Percentiles rank a stretch among this genome's conserved stretches.
Conservation (phyloP, 2,329 filamentous ascomycete species). For the Fonsecaea nubica region DNA sequence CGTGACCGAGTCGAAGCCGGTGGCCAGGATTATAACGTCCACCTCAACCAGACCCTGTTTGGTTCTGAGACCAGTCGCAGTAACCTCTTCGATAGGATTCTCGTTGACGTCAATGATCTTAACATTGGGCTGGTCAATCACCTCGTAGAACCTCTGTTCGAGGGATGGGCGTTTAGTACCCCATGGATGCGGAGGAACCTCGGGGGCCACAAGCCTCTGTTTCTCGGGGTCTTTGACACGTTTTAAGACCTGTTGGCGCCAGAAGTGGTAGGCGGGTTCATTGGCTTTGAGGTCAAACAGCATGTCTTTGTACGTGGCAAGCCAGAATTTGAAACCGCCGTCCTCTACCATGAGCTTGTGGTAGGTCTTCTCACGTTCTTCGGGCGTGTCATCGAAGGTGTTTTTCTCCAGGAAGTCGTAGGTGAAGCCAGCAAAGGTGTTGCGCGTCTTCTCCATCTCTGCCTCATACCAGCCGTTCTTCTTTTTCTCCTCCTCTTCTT, state of each 20-base stretch:
- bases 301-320: constrained; percentile 62
- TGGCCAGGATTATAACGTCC: constrained; percentile 53
- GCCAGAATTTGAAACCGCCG: constrained; percentile 64
- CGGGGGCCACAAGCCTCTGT: constrained; percentile 60
- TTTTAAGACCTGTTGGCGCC: constrained; percentile 58
- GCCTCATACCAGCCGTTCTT: constrained; percentile 54
- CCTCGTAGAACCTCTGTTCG: constrained; percentile 60
- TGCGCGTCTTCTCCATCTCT: constrained; percentile 61
- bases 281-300: constrained; percentile 58
- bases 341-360: constrained; percentile 55
- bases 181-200: constrained; percentile 61
- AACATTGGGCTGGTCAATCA: constrained; percentile 55
- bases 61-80: constrained; percentile 49
- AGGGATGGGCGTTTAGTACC: constrained; percentile 60
- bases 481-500: constrained; percentile 64
- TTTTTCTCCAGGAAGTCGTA: constrained; percentile 63
- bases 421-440: constrained; percentile 64
- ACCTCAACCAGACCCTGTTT: constrained; percentile 49
- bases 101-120: constrained; percentile 54
- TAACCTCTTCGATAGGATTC: constrained; percentile 53
- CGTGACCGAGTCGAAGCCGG: constrained; percentile 54
- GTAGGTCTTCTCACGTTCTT: constrained; percentile 59
- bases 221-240: constrained; percentile 59
- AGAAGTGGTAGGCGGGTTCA: constrained; percentile 62
- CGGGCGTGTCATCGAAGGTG: constrained; percentile 61